phyloP scores from a whole-genome alignment of 495 filamentous ascomycete genomes.

The Penicillium cosmopolitanum region DNA sequence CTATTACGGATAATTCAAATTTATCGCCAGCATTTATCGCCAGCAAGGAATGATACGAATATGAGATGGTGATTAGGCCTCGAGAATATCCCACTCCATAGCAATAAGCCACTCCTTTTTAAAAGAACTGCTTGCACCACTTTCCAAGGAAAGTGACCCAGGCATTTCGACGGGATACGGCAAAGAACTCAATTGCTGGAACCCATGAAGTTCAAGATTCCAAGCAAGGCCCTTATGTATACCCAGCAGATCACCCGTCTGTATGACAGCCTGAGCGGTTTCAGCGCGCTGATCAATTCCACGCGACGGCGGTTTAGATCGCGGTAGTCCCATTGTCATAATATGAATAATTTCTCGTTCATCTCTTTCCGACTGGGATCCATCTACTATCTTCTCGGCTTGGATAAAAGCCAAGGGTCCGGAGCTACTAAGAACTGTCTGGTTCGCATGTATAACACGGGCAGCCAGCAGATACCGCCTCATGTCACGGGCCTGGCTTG shows the following conservation, averaged over 20 bases:
- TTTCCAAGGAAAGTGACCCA: not conserved
- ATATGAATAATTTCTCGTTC: constrained; percentile 21
- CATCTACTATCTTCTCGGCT: constrained; percentile 16
- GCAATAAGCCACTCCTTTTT: not conserved
- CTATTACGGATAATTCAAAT: no score
- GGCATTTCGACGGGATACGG: not conserved
- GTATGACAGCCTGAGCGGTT: constrained; percentile 4
- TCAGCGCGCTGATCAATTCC: not conserved
- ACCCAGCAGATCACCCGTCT: constrained; percentile 33
- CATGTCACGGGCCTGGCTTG: not conserved
- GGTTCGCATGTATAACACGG: constrained; percentile 24
- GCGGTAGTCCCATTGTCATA: constrained; percentile 37
- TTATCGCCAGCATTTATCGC: no score
- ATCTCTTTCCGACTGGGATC: not conserved
- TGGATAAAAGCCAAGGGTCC: constrained; percentile 37
- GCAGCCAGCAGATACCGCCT: constrained; percentile 29
- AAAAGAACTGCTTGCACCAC: not conserved
- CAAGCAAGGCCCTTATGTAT: constrained; percentile 41
- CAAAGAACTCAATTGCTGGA: not conserved
- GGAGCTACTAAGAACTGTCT: constrained; percentile 29
- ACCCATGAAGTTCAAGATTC: constrained; percentile 31
- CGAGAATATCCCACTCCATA: constrained; percentile 2
- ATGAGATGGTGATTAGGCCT: not conserved
- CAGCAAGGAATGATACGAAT: no score
- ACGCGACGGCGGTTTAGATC: constrained; percentile 15